Base-by-base conservation (phyloP, 306 rosid species). In the Vigna unguiculata region DNA sequence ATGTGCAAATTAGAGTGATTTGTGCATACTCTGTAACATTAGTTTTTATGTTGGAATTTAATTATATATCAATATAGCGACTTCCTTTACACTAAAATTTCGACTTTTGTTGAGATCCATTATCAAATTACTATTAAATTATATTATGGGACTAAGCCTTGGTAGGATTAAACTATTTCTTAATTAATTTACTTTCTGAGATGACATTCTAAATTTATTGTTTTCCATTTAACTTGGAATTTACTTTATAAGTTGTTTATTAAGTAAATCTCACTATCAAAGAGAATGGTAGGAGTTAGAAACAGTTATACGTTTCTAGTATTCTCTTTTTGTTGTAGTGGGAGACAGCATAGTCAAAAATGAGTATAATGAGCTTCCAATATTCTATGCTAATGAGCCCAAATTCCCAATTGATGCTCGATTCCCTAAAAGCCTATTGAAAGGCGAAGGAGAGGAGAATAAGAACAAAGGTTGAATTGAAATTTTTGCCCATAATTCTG, bases 401-500 rank as follows among this genome's bases (percentile, higher is more conserved):
- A 69, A 34, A 61, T 41, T 57, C 80, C 25, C 58, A 55, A 43
- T 54, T 55, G 10, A 5, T 32, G 49, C 46, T 53, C 22, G 75
- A 82, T 82, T 76, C 85, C 70, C 25, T 45, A 72, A 32, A 74
- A 73, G 77, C 52, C 69, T 40, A 15, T 17, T 47, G 36, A 67
- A 66, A 59, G 81, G 43, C n/a, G 12, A 61, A 75, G 69, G 6
- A 49, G 16, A 40, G 17, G 24, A 58, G 32, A 59, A 40, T 38
- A 58, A 49, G 49, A 52, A 59, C 52, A 17, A 19, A 45, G 24
- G 43, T 67, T 34, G 61, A 65, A 75, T 28, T 61, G 9, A 61
- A 45, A 38, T 52, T 24, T 58, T 58, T 38, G 15, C 9, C 20
- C 40, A 43, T 32, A n/a, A 17, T 40, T 59, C 58, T 62, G 24